Evolutionary conservation across 768 basidiomycete species (phyloP), one percentile per base, ranked within the genome.

Genomic region (Porphyrellus cyaneotinctus): DNA sequence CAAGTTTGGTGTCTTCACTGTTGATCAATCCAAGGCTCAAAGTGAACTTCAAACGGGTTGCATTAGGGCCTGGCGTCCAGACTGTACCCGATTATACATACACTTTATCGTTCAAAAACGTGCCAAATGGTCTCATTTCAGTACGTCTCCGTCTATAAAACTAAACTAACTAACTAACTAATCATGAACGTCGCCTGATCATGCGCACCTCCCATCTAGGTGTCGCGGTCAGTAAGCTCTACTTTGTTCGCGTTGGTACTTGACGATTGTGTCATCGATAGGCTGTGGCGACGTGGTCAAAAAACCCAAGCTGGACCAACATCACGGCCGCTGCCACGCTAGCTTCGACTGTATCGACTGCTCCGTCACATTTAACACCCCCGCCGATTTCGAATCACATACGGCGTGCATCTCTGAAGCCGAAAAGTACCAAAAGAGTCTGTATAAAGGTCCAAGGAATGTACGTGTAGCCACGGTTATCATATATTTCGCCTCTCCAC

Each of bases 271-370:
- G 4, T 13, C 15, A 15, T 39, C n/a, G 17, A 42, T 11, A 90
- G 91, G 68, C 32, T 97, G 94, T 68, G 74, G 78, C 47, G 94
- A 97, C 59, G 85, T 91, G 11, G 84, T 95, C 26, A 97, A 92
- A 70, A 97, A 97, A 64, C 94, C 94, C 13, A 93, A 94, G 68
- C 79, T 97, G 1, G 91, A 95, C 69, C 81, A 85, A 64, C 93
- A 95, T 62, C 58, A 66, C 43, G 66, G 62, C 26, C 73, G 78
- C 41, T 92, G 88, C 62, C 73, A 83, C 50, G 60, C 79, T 2
- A 80, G 85, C 8, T 88, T 90, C 60, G 88, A 88, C 62, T 91
- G 89, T 65, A 82, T 92, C 64, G 93, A 97, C 65, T 97, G 93
- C 70, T 86, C 83, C n/a, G 87, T 78, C 45, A 87, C 88, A 0